Evolutionary conservation across 2,329 filamentous ascomycete species (phyloP), one percentile per base, ranked within the genome.

Genomic region (Apiospora hydei): DNA sequence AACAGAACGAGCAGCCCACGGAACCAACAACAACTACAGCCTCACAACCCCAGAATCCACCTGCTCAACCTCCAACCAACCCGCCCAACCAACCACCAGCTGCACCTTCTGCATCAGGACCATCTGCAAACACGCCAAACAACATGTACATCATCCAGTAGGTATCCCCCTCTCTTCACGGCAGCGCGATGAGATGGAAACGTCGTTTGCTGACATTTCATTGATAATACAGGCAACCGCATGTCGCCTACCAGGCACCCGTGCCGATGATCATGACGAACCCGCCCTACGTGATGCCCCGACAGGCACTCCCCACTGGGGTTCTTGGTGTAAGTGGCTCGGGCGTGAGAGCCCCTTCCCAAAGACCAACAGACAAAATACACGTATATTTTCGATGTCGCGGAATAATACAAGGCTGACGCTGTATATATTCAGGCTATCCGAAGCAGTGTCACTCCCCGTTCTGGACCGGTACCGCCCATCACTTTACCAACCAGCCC

Each of bases 91-190:
- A 67, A 18, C 41, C 66, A 10, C 66, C 66, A 2, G 8, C n/a
- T 5, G 5, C 66, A 4, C 41, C 41, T 11, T 43, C 66, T 30
- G 66, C 41, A 18, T 10, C 57, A 6, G 8, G 13, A 18, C 34
- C 57, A 21, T 21, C 34, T 41, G 21, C 34, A 21, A 41, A 41
- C 10, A 34, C 8, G 10, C 34, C 57, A 0, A 64, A 64, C 53
- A 61, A 61, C 30, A 64, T 64, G 57, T 64, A n/a, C 57, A n/a
- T 64, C 21, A n/a, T 64, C 34, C 57, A 64, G 57, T 64, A 64
- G 10, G 57, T n/a, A 41, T 16, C 57, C 26, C 26, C 34, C 24
- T 18, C 34, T 41, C 30, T 61, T 41, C 30, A 14, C 34, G 5
- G 34, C 30, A n/a, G 34, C 34, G 11, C 6, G 18, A 14, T n/a